Conservation (phyloP, 1,139 yeast species). For the Hansenula sp. region DNA sequence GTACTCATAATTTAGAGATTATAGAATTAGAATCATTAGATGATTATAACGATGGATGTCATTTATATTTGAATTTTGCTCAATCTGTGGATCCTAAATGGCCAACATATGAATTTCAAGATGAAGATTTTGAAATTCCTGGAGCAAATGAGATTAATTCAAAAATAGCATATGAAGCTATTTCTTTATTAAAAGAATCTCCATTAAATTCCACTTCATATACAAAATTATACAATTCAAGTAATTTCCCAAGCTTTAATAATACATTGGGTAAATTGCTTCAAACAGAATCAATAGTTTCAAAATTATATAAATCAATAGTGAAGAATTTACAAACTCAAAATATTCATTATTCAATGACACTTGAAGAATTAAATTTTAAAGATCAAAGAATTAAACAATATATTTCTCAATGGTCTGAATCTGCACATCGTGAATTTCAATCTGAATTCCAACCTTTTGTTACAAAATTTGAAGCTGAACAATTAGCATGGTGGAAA, state of each 20-base stretch:
- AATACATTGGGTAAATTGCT: slow-evolving; percentile 5
- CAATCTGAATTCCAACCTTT: slow-evolving; percentile 25
- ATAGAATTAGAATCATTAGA: slow-evolving; percentile 14
- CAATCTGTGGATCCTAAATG: slow-evolving; percentile 14
- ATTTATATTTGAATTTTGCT: slow-evolving; percentile 22
- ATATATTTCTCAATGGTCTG: slow-evolving; percentile 24
- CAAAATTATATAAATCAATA: slow-evolving; percentile 15
- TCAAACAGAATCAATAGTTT: slow-evolving; percentile 7
- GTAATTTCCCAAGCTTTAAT: slow-evolving; percentile 12
- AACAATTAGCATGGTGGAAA: slow-evolving; percentile 22
- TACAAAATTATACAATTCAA: slow-evolving; percentile 14
- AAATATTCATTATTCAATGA: slow-evolving; percentile 15
- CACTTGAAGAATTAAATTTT: slow-evolving; percentile 11
- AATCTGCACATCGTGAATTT: slow-evolving; percentile 24
- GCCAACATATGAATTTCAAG: slow-evolving; percentile 22
- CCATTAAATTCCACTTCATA: slow-evolving; percentile 24
- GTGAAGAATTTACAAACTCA: slow-evolving; percentile 18
- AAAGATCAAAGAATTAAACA: slow-evolving; percentile 15
- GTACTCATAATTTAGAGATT: slow-evolving; percentile 21
- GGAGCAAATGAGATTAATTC: slow-evolving; percentile 22
- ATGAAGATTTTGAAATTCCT: slow-evolving; percentile 9
- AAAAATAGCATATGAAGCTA: slow-evolving; percentile 16
- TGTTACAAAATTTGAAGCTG: slow-evolving; percentile 19
- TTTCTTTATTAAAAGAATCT: slow-evolving; percentile 19
- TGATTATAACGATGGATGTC: slow-evolving; percentile 22